Evolutionary conservation across 768 basidiomycete species (phyloP), one percentile per base, ranked within the genome.

Genomic region (Plicaturopsis crispa): DNA sequence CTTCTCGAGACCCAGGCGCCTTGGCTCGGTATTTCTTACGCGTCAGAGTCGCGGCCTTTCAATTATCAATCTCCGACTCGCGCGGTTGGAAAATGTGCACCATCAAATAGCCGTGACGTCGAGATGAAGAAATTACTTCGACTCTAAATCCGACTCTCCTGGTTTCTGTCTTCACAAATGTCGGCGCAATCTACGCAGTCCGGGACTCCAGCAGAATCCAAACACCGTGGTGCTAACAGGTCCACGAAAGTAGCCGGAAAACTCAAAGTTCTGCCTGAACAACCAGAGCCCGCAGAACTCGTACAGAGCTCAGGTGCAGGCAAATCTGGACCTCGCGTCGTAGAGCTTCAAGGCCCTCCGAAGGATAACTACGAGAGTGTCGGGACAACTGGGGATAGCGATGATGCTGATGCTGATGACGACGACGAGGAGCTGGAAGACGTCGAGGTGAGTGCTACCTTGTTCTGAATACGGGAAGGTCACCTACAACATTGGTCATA

Each of bases 221-320:
- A 83, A 48, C 61, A 69, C 16, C 70, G 84, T 38, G 83, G 84
- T 0, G 83, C 84, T 11, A 85, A 86, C 49, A 69, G 85, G 46
- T 79, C 83, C 14, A 86, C 85, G 1, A 88, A 88, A 54, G 75
- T 82, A 6, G 80, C 81, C 10, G 85, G 86, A 31, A 91, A 91
- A 56, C 75, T 91, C 47, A 90, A 91, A 53, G 85, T 91, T 12
- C 69, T 91, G 21, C 88, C 88, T 34, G 88, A 91, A 53, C 81
- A 90, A 51, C 85, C 83, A 5, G 81, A 85, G 23, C 64, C 68
- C 11, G 46, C 48, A 3, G 45, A 62, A 65, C 22, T 54, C 67
- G n/a, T n/a, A n/a, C n/a, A n/a, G n/a, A n/a, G n/a, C n/a, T n/a
- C n/a, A n/a, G n/a, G n/a, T n/a, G 26, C 48, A 60, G 30, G 53